Evolutionary conservation across 768 basidiomycete species (phyloP), one percentile per base, ranked within the genome.

Genomic region (Neoboletus brunneissimus): DNA sequence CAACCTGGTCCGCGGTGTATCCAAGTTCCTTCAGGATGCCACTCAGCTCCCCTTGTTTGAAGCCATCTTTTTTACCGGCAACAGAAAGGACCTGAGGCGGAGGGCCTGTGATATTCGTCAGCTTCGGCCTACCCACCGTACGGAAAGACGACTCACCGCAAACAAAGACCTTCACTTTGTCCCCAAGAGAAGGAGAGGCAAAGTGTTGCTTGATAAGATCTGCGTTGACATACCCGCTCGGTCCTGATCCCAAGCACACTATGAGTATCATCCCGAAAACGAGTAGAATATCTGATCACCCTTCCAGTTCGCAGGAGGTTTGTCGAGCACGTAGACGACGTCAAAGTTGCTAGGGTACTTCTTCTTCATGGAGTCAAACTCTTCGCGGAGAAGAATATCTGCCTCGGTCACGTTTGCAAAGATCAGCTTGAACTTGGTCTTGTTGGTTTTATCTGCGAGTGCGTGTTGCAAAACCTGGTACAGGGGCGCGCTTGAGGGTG

Each of bases 341-440:
- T 94, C 83, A 67, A 98, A 81, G 60, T 76, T 86, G 48, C 84
- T 71, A 11, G 89, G 87, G 73, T 87, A 76, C 61, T 85, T 81
- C 65, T 81, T 81, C 75, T 85, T 81, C 65, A 91, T 76, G 9
- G 72, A 73, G 57, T 93, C 90, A 59, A 93, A 79, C 63, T 88
- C 85, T 67, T 89, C 81, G 51, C 87, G 85, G 58, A 96, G 82
- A 51, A 95, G 85, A 59, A 99, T 97, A 69, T 99, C 97, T 51
- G 82, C 78, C 69, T 94, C 91, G 15, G 92, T 83, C 38, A 94
- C 81, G 72, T 98, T 98, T 38, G 91, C 87, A 74, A 90, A 98
- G 64, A 99, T 76, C 53, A 98, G 79, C 46, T 87, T 96, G 79
- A 92, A 97, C 65, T 94, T 94, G 58, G 97, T 98, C 77, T 87